Conservation (phyloP, 2,329 filamentous ascomycete species). For the Nemania sp. region DNA sequence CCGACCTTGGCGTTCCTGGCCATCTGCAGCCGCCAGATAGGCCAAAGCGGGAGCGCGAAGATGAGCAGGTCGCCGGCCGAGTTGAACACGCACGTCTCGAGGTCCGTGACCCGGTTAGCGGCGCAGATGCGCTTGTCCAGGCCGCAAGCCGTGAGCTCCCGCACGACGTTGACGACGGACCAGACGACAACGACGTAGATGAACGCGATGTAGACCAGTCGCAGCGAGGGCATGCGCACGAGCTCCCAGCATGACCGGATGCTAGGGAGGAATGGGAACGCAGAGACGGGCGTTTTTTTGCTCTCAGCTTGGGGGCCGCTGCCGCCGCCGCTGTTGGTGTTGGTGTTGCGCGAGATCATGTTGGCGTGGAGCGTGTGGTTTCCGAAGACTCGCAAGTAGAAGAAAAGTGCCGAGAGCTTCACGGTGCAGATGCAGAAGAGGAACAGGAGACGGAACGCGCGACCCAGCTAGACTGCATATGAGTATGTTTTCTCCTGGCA, state of each 20-base stretch:
- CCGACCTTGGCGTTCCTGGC: conserved; percentile 46
- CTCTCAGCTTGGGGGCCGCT: too few species aligned
- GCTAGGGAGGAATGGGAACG: not conserved
- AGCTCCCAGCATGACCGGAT: not conserved
- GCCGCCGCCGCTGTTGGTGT: too few species aligned
- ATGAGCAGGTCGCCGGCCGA: conserved; percentile 53
- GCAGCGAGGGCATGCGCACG: not conserved
- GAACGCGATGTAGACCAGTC: conserved; percentile 21
- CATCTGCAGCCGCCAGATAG: conserved; percentile 52
- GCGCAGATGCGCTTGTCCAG: conserved; percentile 31
- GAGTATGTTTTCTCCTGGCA: not conserved
- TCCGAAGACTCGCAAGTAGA: conserved; percentile 43
- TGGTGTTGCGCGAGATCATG: conserved; percentile 8
- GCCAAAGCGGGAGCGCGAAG: conserved; percentile 51
- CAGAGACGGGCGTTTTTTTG: too few species aligned
- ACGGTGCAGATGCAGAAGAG: conserved; percentile 39
- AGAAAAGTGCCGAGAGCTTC: conserved; percentile 43
- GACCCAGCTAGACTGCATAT: conserved; percentile 33
- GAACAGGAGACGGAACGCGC: conserved; percentile 41
- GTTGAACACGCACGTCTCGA: conserved; percentile 44
- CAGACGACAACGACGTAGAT: conserved; percentile 33
- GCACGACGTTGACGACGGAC: conserved; percentile 17
- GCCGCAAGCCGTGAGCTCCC: conserved; percentile 27
- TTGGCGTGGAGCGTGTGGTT: conserved; percentile 2
- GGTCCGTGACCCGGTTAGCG: conserved; percentile 37